A percentile compares a stretch with the other conserved stretches of the same genome.
phyloP scores from a whole-genome alignment of 169 alveolate genomes.

The Plasmodium billcollinsi region DNA sequence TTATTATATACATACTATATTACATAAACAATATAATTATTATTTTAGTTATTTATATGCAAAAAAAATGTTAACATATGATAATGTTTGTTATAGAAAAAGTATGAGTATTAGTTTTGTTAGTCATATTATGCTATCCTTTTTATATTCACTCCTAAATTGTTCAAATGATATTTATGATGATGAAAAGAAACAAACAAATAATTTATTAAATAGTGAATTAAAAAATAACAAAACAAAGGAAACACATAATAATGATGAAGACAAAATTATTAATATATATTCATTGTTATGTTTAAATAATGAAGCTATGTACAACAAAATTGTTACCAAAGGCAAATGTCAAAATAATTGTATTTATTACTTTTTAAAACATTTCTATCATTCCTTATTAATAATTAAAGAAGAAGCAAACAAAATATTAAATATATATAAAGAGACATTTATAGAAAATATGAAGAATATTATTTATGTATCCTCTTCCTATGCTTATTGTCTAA shows the following conservation, averaged over 20 bases:
- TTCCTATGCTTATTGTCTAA: slow-evolving; percentile 64
- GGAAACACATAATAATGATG: slow-evolving; percentile 8
- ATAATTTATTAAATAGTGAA: neutral
- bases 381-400: slow-evolving; percentile 60
- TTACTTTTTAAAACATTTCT: slow-evolving; percentile 72
- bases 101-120: slow-evolving; percentile 78
- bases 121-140: slow-evolving; percentile 73
- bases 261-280: slow-evolving; percentile 25
- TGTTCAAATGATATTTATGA: slow-evolving; percentile 25
- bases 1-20: slow-evolving; percentile 73
- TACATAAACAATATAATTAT: slow-evolving; percentile 74
- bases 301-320: slow-evolving; percentile 40
- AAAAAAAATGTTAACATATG: slow-evolving; percentile 71
- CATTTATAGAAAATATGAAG: slow-evolving; percentile 74
- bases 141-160: slow-evolving; percentile 67
- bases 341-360: slow-evolving; percentile 68
- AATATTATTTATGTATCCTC: slow-evolving; percentile 76
- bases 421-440: slow-evolving; percentile 74
- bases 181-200: neutral
- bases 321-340: slow-evolving; percentile 54
- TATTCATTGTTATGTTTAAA: slow-evolving; percentile 59
- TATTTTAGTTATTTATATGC: slow-evolving; percentile 75
- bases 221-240: slow-evolving; percentile 4
- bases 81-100: slow-evolving; percentile 75
- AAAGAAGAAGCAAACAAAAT: slow-evolving; percentile 71